Percentiles rank a stretch among this genome's conserved stretches.
phyloP scores from a whole-genome alignment of 352 stramenopile genomes.

The Phytophthora uliginosa region DNA sequence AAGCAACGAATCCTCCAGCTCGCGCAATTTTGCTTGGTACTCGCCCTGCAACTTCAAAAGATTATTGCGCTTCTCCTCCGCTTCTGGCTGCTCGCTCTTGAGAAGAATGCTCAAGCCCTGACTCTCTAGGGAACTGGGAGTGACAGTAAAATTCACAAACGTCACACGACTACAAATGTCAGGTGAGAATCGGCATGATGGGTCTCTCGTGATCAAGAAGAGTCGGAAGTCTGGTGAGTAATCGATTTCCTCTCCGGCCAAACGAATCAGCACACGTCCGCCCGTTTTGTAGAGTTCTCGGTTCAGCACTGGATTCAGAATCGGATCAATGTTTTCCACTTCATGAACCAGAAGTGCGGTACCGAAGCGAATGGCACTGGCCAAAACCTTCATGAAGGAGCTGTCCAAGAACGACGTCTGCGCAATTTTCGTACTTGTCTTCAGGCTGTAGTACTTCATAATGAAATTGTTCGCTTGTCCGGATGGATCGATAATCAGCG shows the following conservation, averaged over 20 bases:
- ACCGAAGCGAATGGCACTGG: slow-evolving; percentile 99
- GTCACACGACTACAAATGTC: slow-evolving; percentile 99
- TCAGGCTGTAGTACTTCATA: slow-evolving; percentile 97
- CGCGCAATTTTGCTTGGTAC: slow-evolving; percentile 97
- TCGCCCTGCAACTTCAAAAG: slow-evolving; percentile 99
- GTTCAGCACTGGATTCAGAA: slow-evolving; percentile 99
- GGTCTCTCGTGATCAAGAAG: slow-evolving; percentile 99
- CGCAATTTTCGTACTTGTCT: slow-evolving; percentile 94
- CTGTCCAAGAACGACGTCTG: slow-evolving; percentile 99
- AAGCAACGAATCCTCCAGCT: slow-evolving; percentile 99
- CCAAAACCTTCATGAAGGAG: slow-evolving; percentile 99
- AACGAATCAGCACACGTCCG: slow-evolving; percentile 97
- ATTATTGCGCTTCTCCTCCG: slow-evolving; percentile 97
- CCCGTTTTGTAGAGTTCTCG: slow-evolving; percentile 99
- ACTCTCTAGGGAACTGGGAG: slow-evolving; percentile 97
- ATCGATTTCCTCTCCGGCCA: slow-evolving; percentile 99
- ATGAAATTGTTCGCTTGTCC: slow-evolving; percentile 99
- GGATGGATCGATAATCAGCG: slow-evolving; percentile 99
- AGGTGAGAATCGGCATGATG: slow-evolving; percentile 97
- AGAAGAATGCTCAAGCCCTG: slow-evolving; percentile 98
- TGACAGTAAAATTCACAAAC: slow-evolving; percentile 99
- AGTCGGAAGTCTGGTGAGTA: slow-evolving; percentile 99
- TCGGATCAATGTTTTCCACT: slow-evolving; percentile 99
- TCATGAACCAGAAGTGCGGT: slow-evolving; percentile 99
- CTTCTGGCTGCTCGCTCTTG: slow-evolving; percentile 97